Evolutionary conservation across 1,284 basidiomycete species (phyloP).

Genomic region (Puccinia triticina): DNA sequence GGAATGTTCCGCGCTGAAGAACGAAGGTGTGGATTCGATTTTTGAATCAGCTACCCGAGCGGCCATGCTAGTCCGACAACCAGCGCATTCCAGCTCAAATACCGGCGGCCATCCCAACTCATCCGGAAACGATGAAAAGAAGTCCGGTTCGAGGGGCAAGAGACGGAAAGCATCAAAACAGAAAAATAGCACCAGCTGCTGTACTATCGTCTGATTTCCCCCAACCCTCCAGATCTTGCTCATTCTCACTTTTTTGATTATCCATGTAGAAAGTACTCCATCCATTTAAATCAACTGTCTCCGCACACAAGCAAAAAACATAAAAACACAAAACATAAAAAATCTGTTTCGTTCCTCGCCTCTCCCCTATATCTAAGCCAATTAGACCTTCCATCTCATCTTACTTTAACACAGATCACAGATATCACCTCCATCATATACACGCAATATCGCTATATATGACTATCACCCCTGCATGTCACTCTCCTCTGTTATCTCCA

Average conservation of each 20-base stretch:
- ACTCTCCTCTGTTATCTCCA: background rate
- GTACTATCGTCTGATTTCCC: slow-evolving; percentile 11
- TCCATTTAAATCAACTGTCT: background rate
- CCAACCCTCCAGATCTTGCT: background rate
- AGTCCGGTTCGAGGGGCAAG: background rate
- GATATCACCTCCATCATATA: background rate
- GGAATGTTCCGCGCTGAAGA: slow-evolving; percentile 86
- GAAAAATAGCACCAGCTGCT: slow-evolving; percentile 29
- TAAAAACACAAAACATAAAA: background rate
- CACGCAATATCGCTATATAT: background rate
- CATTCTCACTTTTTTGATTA: too few species aligned
- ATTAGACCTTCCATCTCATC: background rate
- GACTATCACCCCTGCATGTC: background rate
- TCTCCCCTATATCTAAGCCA: too few species aligned
- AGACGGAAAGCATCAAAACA: slow-evolving; percentile 24
- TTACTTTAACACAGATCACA: background rate
- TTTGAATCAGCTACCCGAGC: slow-evolving; percentile 92
- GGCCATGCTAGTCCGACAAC: slow-evolving; percentile 80
- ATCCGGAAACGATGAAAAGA: slow-evolving; percentile 32
- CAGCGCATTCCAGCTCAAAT: slow-evolving; percentile 10
- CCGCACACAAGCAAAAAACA: background rate
- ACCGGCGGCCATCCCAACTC: background rate
- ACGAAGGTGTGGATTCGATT: slow-evolving; percentile 90
- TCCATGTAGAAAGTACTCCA: background rate
- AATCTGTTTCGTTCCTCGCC: background rate